These are phyloP conservation scores for Trichoderma simmonsii DNA, from an alignment of 2,329 filamentous ascomycete species.

Conservation along the genomic window DNA sequence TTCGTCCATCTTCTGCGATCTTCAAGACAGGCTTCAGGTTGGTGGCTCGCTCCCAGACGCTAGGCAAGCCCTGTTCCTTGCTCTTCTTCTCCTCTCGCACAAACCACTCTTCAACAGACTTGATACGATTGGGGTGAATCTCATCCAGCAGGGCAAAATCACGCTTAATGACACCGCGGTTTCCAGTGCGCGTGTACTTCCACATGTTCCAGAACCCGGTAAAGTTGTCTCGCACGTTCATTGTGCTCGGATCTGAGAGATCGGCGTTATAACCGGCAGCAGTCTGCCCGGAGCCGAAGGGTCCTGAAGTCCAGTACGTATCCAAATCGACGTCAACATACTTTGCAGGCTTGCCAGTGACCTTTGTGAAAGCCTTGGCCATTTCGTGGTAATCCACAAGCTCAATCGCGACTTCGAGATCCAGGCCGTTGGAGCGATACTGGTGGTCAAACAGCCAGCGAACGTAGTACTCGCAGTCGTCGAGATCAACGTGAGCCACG, in stretches of 20 bases:
- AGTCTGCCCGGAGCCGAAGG: conserved; percentile 20
- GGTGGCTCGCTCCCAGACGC: conserved; percentile 21
- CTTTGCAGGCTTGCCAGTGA: conserved; percentile 41
- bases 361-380: conserved; percentile 40
- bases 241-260: conserved; percentile 29
- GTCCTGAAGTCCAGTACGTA: conserved; percentile 31
- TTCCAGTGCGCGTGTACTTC: conserved; percentile 37
- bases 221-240: conserved; percentile 47
- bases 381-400: conserved; percentile 40
- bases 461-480: conserved; percentile 46
- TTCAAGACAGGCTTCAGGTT: conserved; percentile 22
- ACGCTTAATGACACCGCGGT: conserved; percentile 40
- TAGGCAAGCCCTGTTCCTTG: conserved; percentile 14
- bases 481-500: conserved; percentile 42
- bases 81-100: conserved; percentile 35
- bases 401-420: conserved; percentile 44
- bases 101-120: conserved; percentile 49
- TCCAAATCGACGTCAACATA: conserved; percentile 37
- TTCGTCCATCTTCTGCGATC: conserved; percentile 22
- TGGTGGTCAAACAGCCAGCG: conserved; percentile 49
- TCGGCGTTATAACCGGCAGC: conserved; percentile 39
- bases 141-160: conserved; percentile 50
- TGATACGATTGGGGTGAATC: conserved; percentile 49
- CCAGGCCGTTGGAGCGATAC: conserved; percentile 41
- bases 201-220: conserved; percentile 50